Evolutionary conservation across 768 basidiomycete species (phyloP).

Genomic region (Chalciporus piperatus): DNA sequence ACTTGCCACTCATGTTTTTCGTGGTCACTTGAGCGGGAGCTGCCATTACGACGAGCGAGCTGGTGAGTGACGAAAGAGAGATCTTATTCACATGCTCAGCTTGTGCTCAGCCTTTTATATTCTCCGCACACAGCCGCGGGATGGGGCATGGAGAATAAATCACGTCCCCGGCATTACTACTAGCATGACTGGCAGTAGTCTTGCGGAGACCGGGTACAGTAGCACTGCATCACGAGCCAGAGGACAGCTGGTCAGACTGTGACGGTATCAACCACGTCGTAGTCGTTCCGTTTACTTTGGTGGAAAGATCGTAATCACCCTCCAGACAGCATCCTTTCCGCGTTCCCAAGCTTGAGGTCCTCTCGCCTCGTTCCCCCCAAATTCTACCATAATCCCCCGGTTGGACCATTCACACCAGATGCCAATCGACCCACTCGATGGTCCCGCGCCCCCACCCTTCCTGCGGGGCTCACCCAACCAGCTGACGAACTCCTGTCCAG

Average conservation of each 20-base stretch:
- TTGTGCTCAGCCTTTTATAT: slow-evolving; percentile 6
- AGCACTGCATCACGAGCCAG: no score
- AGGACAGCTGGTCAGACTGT: no score
- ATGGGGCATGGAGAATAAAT: no score
- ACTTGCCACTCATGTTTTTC: slow-evolving; percentile 61
- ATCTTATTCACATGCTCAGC: neutral
- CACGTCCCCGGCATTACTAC: no score
- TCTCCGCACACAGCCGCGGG: neutral
- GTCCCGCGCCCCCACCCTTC: slow-evolving; percentile 88
- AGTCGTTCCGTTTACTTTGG: slow-evolving; percentile 20
- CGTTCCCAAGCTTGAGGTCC: slow-evolving; percentile 87
- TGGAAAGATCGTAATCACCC: slow-evolving; percentile 62
- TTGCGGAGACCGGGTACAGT: no score
- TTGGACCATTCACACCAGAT: slow-evolving; percentile 94
- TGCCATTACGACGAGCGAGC: slow-evolving; percentile 58
- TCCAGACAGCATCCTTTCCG: slow-evolving; percentile 81
- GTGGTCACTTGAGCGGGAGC: slow-evolving; percentile 59
- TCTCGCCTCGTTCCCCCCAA: slow-evolving; percentile 72
- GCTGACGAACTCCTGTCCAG: slow-evolving; percentile 76
- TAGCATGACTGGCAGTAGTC: no score
- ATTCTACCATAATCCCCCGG: slow-evolving; percentile 82
- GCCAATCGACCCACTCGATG: slow-evolving; percentile 78
- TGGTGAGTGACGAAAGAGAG: neutral
- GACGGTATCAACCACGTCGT: no score
- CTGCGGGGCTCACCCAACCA: slow-evolving; percentile 81